Conservation (phyloP, 2,329 filamentous ascomycete genomes). For the Venturia nashicola region DNA sequence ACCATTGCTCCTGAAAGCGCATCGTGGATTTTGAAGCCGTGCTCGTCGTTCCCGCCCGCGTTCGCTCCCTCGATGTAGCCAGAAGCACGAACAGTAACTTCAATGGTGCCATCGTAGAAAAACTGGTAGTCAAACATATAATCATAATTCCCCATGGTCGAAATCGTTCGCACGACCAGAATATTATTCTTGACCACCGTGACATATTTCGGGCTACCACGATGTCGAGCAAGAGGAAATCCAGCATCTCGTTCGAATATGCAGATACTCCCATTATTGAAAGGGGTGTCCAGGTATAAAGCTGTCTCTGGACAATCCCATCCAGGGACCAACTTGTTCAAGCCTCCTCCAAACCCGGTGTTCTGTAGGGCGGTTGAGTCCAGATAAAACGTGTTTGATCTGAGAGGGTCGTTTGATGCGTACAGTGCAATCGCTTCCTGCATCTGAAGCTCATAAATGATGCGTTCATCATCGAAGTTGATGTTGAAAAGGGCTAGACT, state of each 20-base stretch:
- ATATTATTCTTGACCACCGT: conserved; percentile 22
- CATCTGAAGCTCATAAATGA: conserved; percentile 41
- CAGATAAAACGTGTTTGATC: conserved; percentile 31
- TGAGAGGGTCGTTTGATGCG: conserved; percentile 34
- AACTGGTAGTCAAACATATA: conserved; percentile 36
- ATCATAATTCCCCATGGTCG: conserved; percentile 42
- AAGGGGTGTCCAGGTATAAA: conserved; percentile 24
- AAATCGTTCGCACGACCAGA: conserved; percentile 34
- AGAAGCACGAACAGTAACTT: conserved; percentile 26
- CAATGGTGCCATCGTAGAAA: conserved; percentile 32
- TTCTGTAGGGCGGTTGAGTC: conserved; percentile 22
- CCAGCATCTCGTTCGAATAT: conserved; percentile 27
- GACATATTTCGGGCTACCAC: conserved; percentile 19
- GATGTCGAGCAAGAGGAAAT: conserved; percentile 22
- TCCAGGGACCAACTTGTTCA: conserved; percentile 28
- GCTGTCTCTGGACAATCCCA: conserved; percentile 31
- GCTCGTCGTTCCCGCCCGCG: conserved; percentile 11
- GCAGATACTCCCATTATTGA: conserved; percentile 24
- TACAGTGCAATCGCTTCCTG: conserved; percentile 44
- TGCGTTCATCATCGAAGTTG: conserved; percentile 36
- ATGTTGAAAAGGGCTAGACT: conserved; percentile 39
- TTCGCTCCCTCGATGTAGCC: conserved; percentile 25
- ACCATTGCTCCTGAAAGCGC: conserved; percentile 19
- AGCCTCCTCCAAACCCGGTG: conserved; percentile 24
- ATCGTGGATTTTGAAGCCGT: conserved; percentile 16